These are phyloP conservation scores for Raffaelea ambrosiae DNA, from an alignment of 2,329 filamentous ascomycete species.

Conservation along the genomic window DNA sequence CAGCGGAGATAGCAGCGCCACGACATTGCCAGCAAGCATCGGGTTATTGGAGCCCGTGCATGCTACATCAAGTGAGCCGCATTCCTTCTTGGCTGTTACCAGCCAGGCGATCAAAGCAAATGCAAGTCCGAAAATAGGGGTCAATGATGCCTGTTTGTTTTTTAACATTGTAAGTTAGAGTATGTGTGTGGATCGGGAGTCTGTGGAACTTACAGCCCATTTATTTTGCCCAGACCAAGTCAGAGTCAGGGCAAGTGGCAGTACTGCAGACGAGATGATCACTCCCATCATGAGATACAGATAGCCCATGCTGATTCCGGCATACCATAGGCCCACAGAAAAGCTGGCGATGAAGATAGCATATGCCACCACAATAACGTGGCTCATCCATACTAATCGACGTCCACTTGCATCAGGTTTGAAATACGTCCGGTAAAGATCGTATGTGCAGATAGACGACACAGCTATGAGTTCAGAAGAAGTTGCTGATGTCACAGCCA, in stretches of 20 bases:
- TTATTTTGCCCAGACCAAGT: slow-evolving; percentile 75
- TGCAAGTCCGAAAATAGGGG: slow-evolving; percentile 59
- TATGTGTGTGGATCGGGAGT: no score
- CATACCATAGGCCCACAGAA: slow-evolving; percentile 65
- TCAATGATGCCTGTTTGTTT: slow-evolving; percentile 44
- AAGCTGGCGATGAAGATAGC: slow-evolving; percentile 70
- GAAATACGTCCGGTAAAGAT: slow-evolving; percentile 81
- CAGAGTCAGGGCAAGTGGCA: slow-evolving; percentile 73
- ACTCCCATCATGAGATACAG: slow-evolving; percentile 72
- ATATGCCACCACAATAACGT: slow-evolving; percentile 62
- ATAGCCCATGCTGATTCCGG: slow-evolving; percentile 78
- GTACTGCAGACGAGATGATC: slow-evolving; percentile 76
- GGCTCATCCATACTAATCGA: slow-evolving; percentile 71
- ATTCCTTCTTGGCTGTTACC: slow-evolving; percentile 63
- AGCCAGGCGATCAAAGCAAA: slow-evolving; percentile 69
- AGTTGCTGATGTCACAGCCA: slow-evolving; percentile 80
- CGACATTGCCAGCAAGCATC: slow-evolving; percentile 82
- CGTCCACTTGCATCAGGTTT: slow-evolving; percentile 68
- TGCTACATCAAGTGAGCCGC: slow-evolving; percentile 58
- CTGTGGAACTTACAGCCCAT: slow-evolving; percentile 45
- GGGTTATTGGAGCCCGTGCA: slow-evolving; percentile 80
- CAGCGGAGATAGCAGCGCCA: slow-evolving; percentile 67
- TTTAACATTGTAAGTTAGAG: no score
- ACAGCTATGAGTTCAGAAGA: slow-evolving; percentile 81
- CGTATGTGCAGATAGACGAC: slow-evolving; percentile 81